Evolutionary conservation across 2,329 filamentous ascomycete genomes (phyloP).

Genomic region (Phaeoacremonium minimum): DNA sequence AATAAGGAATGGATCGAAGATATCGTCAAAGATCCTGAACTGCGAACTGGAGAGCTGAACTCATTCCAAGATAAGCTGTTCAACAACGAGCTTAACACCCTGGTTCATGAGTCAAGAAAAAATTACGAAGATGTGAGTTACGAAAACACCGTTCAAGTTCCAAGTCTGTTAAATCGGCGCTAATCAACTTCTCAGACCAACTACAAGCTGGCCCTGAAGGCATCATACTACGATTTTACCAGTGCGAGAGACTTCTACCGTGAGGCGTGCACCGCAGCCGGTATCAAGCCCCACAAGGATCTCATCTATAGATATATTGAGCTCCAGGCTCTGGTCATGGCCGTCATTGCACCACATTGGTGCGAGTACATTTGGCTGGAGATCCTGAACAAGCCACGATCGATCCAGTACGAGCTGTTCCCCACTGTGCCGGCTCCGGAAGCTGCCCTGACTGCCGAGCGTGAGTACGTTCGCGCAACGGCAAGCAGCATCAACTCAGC

Average conservation of each 20-base stretch:
- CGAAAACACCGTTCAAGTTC: no score
- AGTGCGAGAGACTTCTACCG: constrained; percentile 86
- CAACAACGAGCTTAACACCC: constrained; percentile 83
- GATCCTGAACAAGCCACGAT: constrained; percentile 70
- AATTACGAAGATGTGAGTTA: constrained; percentile 80
- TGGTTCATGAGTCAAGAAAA: constrained; percentile 73
- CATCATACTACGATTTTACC: constrained; percentile 86
- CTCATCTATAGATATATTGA: constrained; percentile 78
- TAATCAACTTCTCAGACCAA: no score
- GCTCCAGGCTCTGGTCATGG: constrained; percentile 77
- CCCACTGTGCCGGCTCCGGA: constrained; percentile 65
- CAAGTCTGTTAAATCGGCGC: no score
- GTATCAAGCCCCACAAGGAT: constrained; percentile 82
- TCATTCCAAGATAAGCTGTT: constrained; percentile 86
- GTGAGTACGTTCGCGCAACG: constrained; percentile 61
- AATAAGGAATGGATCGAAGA: constrained; percentile 90
- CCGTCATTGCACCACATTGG: constrained; percentile 89
- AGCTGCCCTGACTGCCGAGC: constrained; percentile 67
- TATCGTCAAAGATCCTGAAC: constrained; percentile 63
- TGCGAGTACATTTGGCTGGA: constrained; percentile 92
- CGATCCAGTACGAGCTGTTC: constrained; percentile 76
- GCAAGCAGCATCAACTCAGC: constrained; percentile 80
- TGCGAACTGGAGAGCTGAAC: constrained; percentile 72
- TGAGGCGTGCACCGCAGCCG: constrained; percentile 70
- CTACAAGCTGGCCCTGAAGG: constrained; percentile 84